Evolutionary conservation across 257 asterid genomes (phyloP), one percentile per base, ranked within the genome.

Genomic region (Plantago major): DNA sequence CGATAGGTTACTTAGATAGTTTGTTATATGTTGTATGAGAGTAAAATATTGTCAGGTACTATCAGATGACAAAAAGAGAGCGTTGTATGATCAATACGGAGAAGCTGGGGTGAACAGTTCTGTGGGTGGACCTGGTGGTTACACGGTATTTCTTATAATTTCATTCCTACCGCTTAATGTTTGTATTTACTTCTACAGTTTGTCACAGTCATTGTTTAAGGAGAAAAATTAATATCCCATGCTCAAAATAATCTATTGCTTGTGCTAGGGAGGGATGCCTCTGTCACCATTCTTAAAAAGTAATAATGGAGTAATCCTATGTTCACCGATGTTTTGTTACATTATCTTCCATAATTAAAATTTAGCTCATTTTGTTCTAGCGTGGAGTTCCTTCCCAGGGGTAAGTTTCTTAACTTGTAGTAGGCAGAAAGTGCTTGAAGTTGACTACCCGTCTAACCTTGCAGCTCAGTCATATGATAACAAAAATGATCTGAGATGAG

Each of bases 11-110:
- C 26, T 53, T 46, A 59, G 66, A 26, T 67, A 26, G 62, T 52
- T 60, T 58, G 30, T 62, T 65, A 18, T 43, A 44, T 59, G 67
- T 65, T 10, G 49, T 12, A 18, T 70, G 55, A 26, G 28, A 28
- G 53, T 65, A 54, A 64, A 64, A 56, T 63, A 73, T 84, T 76
- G 83, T 86, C 95, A 93, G 99, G 92, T 93, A 79, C 84, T 89
- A 79, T 93, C 97, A 82, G 99, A 93, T 76, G 99, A 93, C 84
- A 74, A 89, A 78, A 89, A 89, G 78, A 87, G 99, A 84, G 88
- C 96, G 47, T 53, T 89, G 65, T 93, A 93, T 62, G 99, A 93
- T 82, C 95, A 77, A 76, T 89, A 93, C 75, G 99, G 97, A 72
- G 99, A 87, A 79, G 99, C 95, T 70, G 97, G 99, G 73, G 85